These are phyloP conservation scores for Wallemia mellicola DNA, from an alignment of 1,284 basidiomycete genomes.

Conservation along the genomic window DNA sequence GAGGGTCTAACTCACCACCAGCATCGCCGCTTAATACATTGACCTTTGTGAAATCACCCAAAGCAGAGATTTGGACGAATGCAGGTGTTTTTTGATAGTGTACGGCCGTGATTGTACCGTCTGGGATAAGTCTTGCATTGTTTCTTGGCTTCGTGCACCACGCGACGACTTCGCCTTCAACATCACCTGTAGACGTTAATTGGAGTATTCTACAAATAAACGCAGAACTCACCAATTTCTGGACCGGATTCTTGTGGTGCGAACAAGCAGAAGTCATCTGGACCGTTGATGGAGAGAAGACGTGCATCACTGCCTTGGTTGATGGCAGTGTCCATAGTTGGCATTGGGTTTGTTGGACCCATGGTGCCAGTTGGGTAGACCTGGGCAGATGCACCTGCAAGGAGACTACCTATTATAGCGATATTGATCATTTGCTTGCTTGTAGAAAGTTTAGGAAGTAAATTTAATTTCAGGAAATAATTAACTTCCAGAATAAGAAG, in stretches of 20 bases:
- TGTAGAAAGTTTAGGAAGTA: no score
- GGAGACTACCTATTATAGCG: not conserved
- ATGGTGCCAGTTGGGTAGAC: not conserved
- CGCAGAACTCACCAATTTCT: not conserved
- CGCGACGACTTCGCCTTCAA: not conserved
- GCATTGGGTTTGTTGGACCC: not conserved
- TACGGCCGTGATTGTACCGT: not conserved
- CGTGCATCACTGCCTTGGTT: not conserved
- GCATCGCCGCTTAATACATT: conserved; percentile 17
- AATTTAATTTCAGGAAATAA: no score
- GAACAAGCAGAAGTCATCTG: not conserved
- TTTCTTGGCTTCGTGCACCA: conserved; percentile 1
- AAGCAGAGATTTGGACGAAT: not conserved
- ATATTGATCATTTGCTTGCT: not conserved
- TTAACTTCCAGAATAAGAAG: no score
- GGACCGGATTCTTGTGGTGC: not conserved
- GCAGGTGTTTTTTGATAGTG: not conserved
- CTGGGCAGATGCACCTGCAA: not conserved
- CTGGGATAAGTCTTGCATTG: not conserved
- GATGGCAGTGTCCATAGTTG: not conserved
- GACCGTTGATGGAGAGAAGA: not conserved
- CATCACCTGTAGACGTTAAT: not conserved
- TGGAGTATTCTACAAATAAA: not conserved
- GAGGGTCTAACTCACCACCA: conserved; percentile 22
- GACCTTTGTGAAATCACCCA: conserved; percentile 18